Evolutionary conservation across 2,329 filamentous ascomycete species (phyloP), one percentile per base, ranked within the genome.

Genomic region (Verticillium klebahnii): DNA sequence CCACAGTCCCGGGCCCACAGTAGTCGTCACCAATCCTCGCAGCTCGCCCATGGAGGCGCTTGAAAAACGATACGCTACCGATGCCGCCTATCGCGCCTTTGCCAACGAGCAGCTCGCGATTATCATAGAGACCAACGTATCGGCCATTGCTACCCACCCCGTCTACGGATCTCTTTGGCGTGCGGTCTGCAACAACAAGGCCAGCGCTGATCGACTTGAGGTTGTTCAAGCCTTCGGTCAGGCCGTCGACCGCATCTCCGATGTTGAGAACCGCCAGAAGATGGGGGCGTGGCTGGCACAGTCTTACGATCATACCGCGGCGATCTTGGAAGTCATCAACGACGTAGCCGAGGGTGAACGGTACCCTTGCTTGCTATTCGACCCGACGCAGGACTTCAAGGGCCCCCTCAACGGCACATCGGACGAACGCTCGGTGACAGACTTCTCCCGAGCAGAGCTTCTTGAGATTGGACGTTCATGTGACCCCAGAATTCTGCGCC

Each of bases 401-500:
- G 19, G 66, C 4, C 57, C 50, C 1, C 61, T 64, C 1, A 67
- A 62, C 5, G 69, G 67, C 3, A 67, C 68, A 1, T 68, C 70
- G 1, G 63, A 65, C 2, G 63, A 66, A 6, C 65, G 67, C 5
- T 67, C 70, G 0, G 61, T 74, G 23, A 72, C 73, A 7, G 62
- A 71, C 3, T 78, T 83, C 61, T 76, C 76, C 1, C 75, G 80
- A 12, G 73, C 72, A 0, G 80, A 84, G 58, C 73, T 84, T 12
- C 71, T 84, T 1, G 81, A 84, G 61, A 82, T 84, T 62, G 78
- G 79, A 8, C 73, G 81, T 14, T 83, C 80, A 0, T 84, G 82
- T 66, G 76, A 84, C 58, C 72, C 76, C 58, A 72, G 71, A 3
- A 79, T 83, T 57, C 74, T 84, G 1, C 75, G 76, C 14, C 77